Conservation (phyloP, 2,329 filamentous ascomycete species). For the Penicillium frequentans region DNA sequence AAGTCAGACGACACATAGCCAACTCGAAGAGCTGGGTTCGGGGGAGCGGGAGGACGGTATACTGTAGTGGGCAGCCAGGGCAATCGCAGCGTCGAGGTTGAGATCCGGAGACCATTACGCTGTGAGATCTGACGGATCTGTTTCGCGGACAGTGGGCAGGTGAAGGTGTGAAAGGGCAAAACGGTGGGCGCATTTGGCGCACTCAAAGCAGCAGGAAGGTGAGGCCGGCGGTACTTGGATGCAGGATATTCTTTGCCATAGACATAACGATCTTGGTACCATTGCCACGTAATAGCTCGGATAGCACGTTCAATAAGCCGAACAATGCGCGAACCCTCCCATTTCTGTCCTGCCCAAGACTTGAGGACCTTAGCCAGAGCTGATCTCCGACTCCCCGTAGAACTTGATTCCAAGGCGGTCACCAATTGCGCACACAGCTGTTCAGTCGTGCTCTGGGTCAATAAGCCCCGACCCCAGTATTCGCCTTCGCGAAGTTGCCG, state of each 20-base stretch:
- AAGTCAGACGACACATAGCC: conserved; percentile 98
- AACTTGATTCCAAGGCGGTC: conserved; percentile 31
- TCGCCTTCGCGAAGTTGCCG: conserved; percentile 86
- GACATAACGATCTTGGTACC: conserved; percentile 82
- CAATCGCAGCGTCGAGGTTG: conserved; percentile 80
- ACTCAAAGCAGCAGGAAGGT: conserved; percentile 69
- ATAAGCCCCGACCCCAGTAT: conserved; percentile 74
- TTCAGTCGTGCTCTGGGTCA: conserved; percentile 58
- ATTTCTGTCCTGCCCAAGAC: conserved; percentile 71
- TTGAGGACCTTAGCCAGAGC: conserved; percentile 41
- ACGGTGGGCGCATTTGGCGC: conserved; percentile 90
- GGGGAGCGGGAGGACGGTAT: conserved; percentile 81
- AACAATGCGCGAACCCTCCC: conserved; percentile 85
- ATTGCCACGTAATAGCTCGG: conserved; percentile 74
- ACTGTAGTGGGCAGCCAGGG: conserved; percentile 82
- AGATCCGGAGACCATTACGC: conserved; percentile 89
- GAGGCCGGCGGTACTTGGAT: conserved; percentile 68
- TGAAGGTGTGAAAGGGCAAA: conserved; percentile 96
- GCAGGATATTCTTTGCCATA: conserved; percentile 56
- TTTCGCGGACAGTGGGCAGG: conserved; percentile 84
- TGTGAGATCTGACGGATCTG: conserved; percentile 94
- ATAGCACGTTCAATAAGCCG: conserved; percentile 81
- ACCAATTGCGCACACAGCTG: conserved; percentile 52
- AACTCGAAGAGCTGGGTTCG: conserved; percentile 79
- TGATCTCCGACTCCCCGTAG: conserved; percentile 24